Conservation (phyloP, 768 basidiomycete species). For the Boletus rufocinnamomeus region DNA sequence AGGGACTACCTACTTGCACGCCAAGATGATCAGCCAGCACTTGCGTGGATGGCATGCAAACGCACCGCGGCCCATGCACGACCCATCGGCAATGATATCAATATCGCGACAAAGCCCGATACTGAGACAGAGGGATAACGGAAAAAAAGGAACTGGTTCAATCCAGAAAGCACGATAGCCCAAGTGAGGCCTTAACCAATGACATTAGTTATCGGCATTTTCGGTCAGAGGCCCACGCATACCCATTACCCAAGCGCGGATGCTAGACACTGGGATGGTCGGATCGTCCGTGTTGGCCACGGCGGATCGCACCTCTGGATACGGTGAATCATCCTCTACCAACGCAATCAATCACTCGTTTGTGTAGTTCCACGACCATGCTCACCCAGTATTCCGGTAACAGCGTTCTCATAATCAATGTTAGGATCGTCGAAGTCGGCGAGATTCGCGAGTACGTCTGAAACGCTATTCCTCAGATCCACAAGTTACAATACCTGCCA, state of each 20-base stretch:
- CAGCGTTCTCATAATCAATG: constrained; percentile 26
- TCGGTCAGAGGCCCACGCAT: neutral
- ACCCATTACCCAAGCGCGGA: constrained; percentile 65
- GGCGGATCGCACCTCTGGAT: constrained; percentile 79
- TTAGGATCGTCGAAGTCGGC: constrained; percentile 41
- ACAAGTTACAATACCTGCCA: neutral
- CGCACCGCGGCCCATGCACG: constrained; percentile 56
- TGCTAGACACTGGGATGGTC: constrained; percentile 56
- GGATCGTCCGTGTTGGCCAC: constrained; percentile 75
- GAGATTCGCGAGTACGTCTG: constrained; percentile 6
- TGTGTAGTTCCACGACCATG: neutral
- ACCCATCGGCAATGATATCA: constrained; percentile 70
- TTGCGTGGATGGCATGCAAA: neutral
- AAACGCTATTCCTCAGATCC: neutral
- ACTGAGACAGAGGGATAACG: constrained; percentile 55
- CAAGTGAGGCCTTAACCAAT: constrained; percentile 38
- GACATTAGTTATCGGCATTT: neutral
- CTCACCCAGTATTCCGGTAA: constrained; percentile 25
- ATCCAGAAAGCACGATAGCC: constrained; percentile 63
- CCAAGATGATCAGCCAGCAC: neutral
- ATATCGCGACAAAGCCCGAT: constrained; percentile 61
- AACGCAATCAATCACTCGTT: constrained; percentile 15
- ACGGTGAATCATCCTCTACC: constrained; percentile 75
- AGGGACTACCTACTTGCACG: constrained; percentile 45
- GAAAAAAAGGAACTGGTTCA: constrained; percentile 81